These are phyloP conservation scores for Mucor mucedo DNA, from an alignment of 371 early-diverging fungal genomes.

Conservation along the genomic window DNA sequence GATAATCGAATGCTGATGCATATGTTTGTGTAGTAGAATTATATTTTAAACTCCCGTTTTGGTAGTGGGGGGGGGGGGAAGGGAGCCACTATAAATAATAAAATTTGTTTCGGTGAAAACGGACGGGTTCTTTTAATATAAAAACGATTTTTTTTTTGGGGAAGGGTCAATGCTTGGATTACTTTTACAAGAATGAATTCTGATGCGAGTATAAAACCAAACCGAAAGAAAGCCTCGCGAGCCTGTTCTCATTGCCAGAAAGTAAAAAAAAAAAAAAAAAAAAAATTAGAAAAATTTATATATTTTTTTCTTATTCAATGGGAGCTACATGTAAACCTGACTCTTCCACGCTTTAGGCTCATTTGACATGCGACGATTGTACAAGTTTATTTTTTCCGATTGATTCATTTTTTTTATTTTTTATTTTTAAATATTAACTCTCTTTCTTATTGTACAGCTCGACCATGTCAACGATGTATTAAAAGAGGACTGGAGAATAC, in stretches of 20 bases:
- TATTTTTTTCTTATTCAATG: background rate
- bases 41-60: too few species aligned
- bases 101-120: too few species aligned
- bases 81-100: too few species aligned
- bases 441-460: slow-evolving; percentile 33
- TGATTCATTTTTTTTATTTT: background rate
- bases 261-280: slow-evolving; percentile 2
- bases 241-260: slow-evolving; percentile 56
- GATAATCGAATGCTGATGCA: too few species aligned
- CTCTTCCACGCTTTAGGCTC: slow-evolving; percentile 34
- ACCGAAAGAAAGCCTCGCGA: slow-evolving; percentile 28
- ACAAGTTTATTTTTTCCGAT: slow-evolving; percentile 13
- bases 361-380: slow-evolving; percentile 67
- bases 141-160: too few species aligned
- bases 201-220: slow-evolving; percentile 4
- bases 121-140: too few species aligned
- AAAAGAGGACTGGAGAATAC: slow-evolving; percentile 69
- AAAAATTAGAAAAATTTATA: background rate
- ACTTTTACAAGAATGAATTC: background rate
- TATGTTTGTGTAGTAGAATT: too few species aligned
- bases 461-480: slow-evolving; percentile 82
- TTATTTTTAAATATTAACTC: background rate
- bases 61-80: too few species aligned
- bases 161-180: too few species aligned
- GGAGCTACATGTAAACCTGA: background rate